Base-by-base conservation (phyloP, 176 grass and related monocot species). In the Thalia dealbata region DNA sequence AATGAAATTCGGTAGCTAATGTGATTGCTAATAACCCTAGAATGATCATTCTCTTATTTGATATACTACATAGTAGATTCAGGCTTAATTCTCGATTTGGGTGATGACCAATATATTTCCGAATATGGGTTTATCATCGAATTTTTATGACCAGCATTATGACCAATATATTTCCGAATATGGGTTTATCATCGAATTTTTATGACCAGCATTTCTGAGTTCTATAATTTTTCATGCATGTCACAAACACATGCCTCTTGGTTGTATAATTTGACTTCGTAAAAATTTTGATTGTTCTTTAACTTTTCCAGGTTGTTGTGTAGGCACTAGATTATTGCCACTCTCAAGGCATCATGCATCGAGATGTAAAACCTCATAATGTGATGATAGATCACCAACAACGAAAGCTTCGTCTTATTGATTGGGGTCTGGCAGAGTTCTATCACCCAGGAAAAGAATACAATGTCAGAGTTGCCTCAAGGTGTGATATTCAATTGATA, bases 271-370 rank as follows among this genome's bases (percentile, higher is more conserved):
- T 42, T 43, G 78, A 21, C 67, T 86, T 73, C 50, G 52, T 82
- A 61, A 38, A 55, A 68, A 21, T 74, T 74, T 77, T 80, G 76
- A 78, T 83, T 73, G 30, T 75, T 73, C 78, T 76, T 75, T 82
- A 84, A 86, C 81, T 71, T 90, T 70, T 82, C 73, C 82, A 90
- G 76, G 67, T 81, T 61, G 81, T 85, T 97, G 46, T 92, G 78
- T 93, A 99, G 95, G 90, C 95, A 67, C 81, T 99, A 80, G 87
- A 99, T 76, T 93, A 88, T 74, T 99, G 83, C 85, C 95, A 99
- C 67, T 99, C 95, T 58, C 83, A 73, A 69, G 90, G 95, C 55
- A 93, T 99, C 75, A 93, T 99, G 95, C 95, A 99, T 46, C 69
- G 95, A 85, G 95, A 99, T 76, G 90, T 99, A 61, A 99, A 93